phyloP scores from a whole-genome alignment of 2,329 filamentous ascomycete genomes.

The Colletotrichum higginsianum region DNA sequence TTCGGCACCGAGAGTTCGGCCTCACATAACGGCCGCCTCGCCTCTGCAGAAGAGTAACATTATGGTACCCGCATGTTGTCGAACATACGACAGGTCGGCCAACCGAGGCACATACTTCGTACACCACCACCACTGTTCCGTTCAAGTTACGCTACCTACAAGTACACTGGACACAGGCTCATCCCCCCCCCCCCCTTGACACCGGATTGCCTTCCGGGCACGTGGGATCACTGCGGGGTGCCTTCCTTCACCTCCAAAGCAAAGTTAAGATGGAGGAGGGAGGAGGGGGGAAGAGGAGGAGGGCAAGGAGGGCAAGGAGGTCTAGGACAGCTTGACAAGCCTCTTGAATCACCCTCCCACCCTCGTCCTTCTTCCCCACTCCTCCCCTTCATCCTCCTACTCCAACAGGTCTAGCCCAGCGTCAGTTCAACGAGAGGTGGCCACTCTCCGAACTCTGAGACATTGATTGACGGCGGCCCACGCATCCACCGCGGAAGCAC shows the following conservation, averaged over 20 bases:
- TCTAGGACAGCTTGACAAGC: conserved; percentile 1
- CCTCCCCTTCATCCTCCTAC: background rate
- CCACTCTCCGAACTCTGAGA: conserved; percentile 21
- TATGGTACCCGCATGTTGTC: conserved; percentile 19
- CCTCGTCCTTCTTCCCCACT: conserved; percentile 8
- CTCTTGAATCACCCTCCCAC: background rate
- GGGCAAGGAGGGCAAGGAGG: conserved; percentile 4
- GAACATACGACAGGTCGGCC: conserved; percentile 14
- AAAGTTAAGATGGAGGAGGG: conserved; percentile 19
- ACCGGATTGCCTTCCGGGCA: conserved; percentile 36
- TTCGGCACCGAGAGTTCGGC: conserved; percentile 25
- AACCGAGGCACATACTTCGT: conserved; percentile 24
- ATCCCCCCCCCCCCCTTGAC: conserved; percentile 3
- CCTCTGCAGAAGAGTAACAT: conserved; percentile 11
- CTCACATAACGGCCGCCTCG: conserved; percentile 10
- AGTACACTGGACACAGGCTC: conserved; percentile 5
- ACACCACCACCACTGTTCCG: conserved; percentile 20
- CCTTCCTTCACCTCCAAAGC: conserved; percentile 29
- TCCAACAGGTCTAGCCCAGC: conserved; percentile 18
- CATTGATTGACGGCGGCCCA: conserved; percentile 32
- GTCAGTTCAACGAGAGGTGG: conserved; percentile 22
- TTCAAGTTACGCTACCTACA: too few species aligned
- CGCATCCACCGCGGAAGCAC: conserved; percentile 20
- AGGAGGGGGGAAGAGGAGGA: too few species aligned
- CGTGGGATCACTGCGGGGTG: conserved; percentile 37